phyloP scores from a whole-genome alignment of 2,329 filamentous ascomycete genomes.

The Furcasterigmium sp. region DNA sequence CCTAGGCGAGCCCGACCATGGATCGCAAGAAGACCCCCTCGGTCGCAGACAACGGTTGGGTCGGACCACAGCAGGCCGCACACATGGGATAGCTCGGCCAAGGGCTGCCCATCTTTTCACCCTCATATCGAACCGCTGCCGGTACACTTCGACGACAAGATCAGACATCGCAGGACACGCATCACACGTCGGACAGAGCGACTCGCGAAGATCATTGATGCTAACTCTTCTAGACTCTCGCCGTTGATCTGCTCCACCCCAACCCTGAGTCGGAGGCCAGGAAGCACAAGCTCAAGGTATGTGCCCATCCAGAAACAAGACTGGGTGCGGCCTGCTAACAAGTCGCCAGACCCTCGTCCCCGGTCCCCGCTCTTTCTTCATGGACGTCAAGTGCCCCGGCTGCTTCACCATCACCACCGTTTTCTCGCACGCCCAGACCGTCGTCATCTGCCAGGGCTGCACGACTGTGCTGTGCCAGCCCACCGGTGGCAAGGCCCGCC shows the following conservation, averaged over 20 bases:
- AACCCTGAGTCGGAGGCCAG: constrained; percentile 94
- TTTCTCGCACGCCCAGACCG: constrained; percentile 99
- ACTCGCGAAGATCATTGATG: too few species aligned
- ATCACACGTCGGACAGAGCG: background rate
- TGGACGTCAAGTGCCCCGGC: constrained; percentile 99
- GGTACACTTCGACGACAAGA: background rate
- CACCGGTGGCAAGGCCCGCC: constrained; percentile 96
- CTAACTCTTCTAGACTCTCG: constrained; percentile 83
- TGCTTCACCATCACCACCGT: constrained; percentile 99
- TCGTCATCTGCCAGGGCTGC: constrained; percentile 99
- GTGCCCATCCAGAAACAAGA: constrained; percentile 4
- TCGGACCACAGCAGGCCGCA: too few species aligned
- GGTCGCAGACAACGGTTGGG: too few species aligned
- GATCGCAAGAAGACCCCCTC: too few species aligned
- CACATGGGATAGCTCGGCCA: too few species aligned
- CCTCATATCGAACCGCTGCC: too few species aligned
- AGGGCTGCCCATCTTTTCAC: background rate
- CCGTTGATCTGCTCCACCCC: constrained; percentile 99
- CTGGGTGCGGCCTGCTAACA: constrained; percentile 11
- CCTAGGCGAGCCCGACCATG: too few species aligned
- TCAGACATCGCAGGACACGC: background rate
- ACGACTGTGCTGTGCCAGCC: constrained; percentile 99
- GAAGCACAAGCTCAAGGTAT: constrained; percentile 99
- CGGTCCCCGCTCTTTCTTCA: constrained; percentile 98
- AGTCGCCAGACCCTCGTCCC: constrained; percentile 76